These are phyloP conservation scores for Quercus wislizeni DNA, from an alignment of 306 rosid genomes.

Conservation along the genomic window DNA sequence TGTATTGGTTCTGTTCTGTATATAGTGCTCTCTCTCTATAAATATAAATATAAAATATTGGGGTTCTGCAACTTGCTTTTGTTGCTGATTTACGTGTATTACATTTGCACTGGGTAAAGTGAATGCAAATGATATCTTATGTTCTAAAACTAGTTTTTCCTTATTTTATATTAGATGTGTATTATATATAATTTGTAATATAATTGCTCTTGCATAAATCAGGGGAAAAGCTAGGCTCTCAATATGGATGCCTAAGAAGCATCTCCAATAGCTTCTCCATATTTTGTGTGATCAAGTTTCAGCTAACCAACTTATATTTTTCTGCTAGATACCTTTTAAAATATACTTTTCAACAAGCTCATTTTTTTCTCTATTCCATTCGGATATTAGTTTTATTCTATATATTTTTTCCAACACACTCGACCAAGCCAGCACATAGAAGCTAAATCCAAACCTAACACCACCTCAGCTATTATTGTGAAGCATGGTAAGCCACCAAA, in stretches of 20 bases:
- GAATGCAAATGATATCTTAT: constrained; percentile 33
- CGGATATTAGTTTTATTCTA: no score
- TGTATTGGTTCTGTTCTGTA: constrained; percentile 35
- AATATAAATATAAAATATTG: not conserved
- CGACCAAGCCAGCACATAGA: no score
- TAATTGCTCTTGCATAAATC: not conserved
- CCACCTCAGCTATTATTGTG: no score
- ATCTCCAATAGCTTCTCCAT: no score
- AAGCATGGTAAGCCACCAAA: no score
- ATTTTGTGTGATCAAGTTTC: no score
- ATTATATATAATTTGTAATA: not conserved
- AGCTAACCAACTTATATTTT: no score
- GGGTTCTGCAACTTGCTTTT: constrained; percentile 34
- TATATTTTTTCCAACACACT: no score
- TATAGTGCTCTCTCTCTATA: constrained; percentile 24
- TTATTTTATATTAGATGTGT: not conserved
- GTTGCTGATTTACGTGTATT: constrained; percentile 25
- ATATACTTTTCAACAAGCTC: no score
- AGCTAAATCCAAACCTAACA: no score
- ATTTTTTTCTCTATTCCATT: no score
- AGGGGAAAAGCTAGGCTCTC: not conserved
- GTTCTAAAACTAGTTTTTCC: not conserved
- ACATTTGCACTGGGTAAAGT: constrained; percentile 12
- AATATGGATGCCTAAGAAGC: not conserved
- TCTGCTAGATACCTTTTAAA: no score